Base-by-base conservation (phyloP, 2,329 filamentous ascomycete species). In the Ceratocystis eucalypticola region DNA sequence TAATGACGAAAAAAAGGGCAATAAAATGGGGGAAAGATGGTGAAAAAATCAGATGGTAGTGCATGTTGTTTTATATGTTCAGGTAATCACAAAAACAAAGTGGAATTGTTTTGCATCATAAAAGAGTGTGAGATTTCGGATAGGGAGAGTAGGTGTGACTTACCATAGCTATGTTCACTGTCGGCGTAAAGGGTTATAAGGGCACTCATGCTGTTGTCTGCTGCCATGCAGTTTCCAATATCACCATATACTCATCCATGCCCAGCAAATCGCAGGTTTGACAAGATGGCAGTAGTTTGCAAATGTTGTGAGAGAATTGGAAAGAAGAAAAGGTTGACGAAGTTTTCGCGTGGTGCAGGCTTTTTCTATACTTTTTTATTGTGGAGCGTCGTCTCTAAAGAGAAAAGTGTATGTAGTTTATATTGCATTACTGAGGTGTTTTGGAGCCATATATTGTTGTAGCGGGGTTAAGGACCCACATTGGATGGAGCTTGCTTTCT, bases 41-140 rank as follows among this genome's bases (percentile, higher is more conserved):
- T 37, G 37, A 59, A n/a, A 15, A 37, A 69, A 76, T 85, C 85
- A 88, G 85, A 88, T 88, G 85, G 85, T 88, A 86, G 84, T 88
- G 85, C 85, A 88, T 88, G 85, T 87, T 80, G 66, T 68, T 68
- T 68, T 68, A 66, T 68, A 68, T 79, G 80, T 85, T 83, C 79
- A 74, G 70, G 64, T 61, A 59, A 61, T 68, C 67, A 68, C 65
- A 62, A 68, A 67, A 68, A 68, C 67, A 64, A 41, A 67, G 65
- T 67, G 67, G 65, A 65, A 65, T 68, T 59, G 33, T 64, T 64
- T 67, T 68, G 65, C 65, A 67, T 67, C 67, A 67, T 68, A 44
- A 64, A 46, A 25, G 10, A 28, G 37, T 57, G 33, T 15, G 30
- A 20, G 50, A 57, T 8, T 41, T 41, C 37, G 37, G 20, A 3